Percentiles rank a stretch among this genome's conserved stretches.
phyloP scores from a whole-genome alignment of 805 yeast genomes.

The Yarrowia yakushimensis region DNA sequence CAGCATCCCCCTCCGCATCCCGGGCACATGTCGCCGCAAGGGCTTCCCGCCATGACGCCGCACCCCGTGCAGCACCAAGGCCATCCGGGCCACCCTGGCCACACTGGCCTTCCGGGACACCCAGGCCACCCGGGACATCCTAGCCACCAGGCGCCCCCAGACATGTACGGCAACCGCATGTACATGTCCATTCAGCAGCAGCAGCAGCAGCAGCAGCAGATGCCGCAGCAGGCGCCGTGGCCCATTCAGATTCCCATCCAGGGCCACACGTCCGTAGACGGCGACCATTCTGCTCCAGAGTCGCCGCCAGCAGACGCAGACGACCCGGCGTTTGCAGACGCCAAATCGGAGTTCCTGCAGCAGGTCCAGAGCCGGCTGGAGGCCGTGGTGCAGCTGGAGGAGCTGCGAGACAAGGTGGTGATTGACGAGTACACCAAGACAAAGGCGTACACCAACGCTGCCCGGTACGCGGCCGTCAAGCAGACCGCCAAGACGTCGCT shows the following conservation, averaged over 20 bases:
- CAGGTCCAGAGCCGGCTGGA: slow-evolving; percentile 23
- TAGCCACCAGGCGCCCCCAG: neutral
- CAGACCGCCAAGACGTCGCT: slow-evolving; percentile 19
- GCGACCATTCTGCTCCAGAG: neutral
- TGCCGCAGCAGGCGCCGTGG: slow-evolving; percentile 18
- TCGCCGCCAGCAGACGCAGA: slow-evolving; percentile 23
- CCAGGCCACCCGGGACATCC: neutral
- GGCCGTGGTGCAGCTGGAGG: slow-evolving; percentile 23
- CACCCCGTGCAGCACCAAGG: neutral
- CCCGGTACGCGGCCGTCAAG: neutral
- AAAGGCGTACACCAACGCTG: slow-evolving; percentile 15
- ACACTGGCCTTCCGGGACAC: neutral
- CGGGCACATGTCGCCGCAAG: neutral
- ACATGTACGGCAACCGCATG: neutral
- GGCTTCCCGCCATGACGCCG: neutral
- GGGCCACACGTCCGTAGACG: slow-evolving; percentile 11
- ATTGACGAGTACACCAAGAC: slow-evolving; percentile 19
- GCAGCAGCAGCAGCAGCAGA: slow-evolving; percentile 22
- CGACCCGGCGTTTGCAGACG: slow-evolving; percentile 25
- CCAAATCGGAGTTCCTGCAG: slow-evolving; percentile 27
- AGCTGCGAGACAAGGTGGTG: slow-evolving; percentile 10
- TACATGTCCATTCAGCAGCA: slow-evolving; percentile 11
- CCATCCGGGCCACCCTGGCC: neutral
- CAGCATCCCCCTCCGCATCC: neutral
- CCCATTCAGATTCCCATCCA: slow-evolving; percentile 22